Base-by-base conservation (phyloP, 75 land plant species). In the Picea sitchensis region DNA sequence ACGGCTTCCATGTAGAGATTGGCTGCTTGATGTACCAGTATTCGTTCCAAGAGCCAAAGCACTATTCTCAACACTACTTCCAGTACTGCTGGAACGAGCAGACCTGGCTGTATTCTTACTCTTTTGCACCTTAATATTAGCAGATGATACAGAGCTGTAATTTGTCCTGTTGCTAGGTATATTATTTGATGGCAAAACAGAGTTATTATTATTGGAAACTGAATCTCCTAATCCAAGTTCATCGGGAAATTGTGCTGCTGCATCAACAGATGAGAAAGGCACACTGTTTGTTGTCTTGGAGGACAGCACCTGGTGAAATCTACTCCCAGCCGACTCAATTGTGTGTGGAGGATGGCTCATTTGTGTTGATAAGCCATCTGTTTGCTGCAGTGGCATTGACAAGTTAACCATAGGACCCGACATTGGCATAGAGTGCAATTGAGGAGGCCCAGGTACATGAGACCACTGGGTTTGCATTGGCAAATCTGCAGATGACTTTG, bases 381-480 rank as follows among this genome's bases (percentile, higher is more conserved):
- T 82, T 71, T 86, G 91, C 73, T 82, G 86, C 83, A 82, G 63
- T 78, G 88, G 90, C 82, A 84, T 65, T 31, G 90, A 75, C 17
- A 84, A 56, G 61, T 77, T 81, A 78, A 83, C 78, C 34, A 57
- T 51, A 14, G 89, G 88, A 20, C 88, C 81, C 23, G 95, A 82
- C 58, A 87, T 84, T 56, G 83, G 83, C 61, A 84, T 78, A 65
- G 62, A 64, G 15, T 82, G 84, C 58, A 77, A 30, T 44, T 44
- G 41, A 62, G 87, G 84, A 1, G 88, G 64, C 34, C 86, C 87
- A 65, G 95, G 84, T 30, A 84, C 76, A 78, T 86, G 88, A 2
- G 89, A 79, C 98, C 98, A 95, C 6, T 82, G 89, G 74, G 92
- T 85, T 87, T 86, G 92, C 51, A 82, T 76, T 44, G 93, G 78